Evolutionary conservation across 192 early-diverging fungal species (phyloP).

Genomic region (Chytriomyces sp.): DNA sequence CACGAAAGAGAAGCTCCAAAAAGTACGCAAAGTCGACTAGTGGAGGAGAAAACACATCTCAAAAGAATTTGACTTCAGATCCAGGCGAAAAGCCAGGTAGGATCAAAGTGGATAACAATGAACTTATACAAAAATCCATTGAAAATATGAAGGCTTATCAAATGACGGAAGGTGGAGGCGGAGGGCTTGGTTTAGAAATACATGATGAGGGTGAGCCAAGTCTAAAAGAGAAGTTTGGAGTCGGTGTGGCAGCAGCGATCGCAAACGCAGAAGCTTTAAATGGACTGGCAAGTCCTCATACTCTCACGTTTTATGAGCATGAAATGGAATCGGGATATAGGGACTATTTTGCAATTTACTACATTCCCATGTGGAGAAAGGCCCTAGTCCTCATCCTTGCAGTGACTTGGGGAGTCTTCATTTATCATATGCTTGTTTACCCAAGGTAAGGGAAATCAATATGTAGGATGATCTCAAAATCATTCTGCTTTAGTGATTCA

Average conservation of each 20-base stretch:
- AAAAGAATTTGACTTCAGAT: not conserved
- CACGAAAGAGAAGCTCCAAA: not conserved
- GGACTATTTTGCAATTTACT: not conserved
- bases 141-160: not conserved
- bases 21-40: not conserved
- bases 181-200: not conserved
- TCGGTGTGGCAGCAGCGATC: not conserved
- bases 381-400: not conserved
- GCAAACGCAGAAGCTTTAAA: slow-evolving; percentile 9
- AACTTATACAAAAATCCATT: not conserved
- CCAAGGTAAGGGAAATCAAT: not conserved
- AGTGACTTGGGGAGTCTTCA: not conserved
- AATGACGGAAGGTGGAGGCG: not conserved
- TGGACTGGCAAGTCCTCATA: not conserved
- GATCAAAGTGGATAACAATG: not conserved
- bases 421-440: slow-evolving; percentile 24
- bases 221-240: not conserved
- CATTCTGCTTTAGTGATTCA: not conserved
- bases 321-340: slow-evolving; percentile 7
- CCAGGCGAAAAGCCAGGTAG: not conserved
- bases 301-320: not conserved
- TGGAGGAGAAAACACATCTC: not conserved
- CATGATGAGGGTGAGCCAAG: not conserved
- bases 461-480: not conserved
- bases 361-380: slow-evolving; percentile 18